Evolutionary conservation across 257 asterid genomes (phyloP).

Genomic region (Rehmannia glutinosa): DNA sequence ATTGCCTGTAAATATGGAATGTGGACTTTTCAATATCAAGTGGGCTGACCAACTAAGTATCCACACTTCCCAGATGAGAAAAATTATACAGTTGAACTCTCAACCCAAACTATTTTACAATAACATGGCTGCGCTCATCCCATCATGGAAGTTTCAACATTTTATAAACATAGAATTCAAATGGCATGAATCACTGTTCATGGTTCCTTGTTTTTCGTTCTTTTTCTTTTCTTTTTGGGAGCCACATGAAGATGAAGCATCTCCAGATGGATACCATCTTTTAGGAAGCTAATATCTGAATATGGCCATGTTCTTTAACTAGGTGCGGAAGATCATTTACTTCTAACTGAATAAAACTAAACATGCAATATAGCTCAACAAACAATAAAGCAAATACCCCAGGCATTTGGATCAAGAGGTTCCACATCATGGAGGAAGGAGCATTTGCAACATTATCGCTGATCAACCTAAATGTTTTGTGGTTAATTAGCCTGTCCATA

Average conservation of each 20-base stretch:
- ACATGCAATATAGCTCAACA: conserved; percentile 9
- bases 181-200: background rate
- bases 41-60: background rate
- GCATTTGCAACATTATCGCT: conserved; percentile 58
- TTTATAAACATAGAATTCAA: background rate
- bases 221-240: background rate
- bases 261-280: conserved; percentile 13
- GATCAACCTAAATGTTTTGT: conserved; percentile 83
- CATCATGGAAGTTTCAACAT: background rate
- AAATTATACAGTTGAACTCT: background rate
- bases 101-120: background rate
- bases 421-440: conserved; percentile 56
- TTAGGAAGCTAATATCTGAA: conserved; percentile 4
- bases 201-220: background rate
- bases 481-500: conserved; percentile 75
- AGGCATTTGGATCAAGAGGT: conserved; percentile 64
- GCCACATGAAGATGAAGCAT: background rate
- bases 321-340: conserved; percentile 12
- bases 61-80: background rate
- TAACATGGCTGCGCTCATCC: background rate
- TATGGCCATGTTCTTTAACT: conserved; percentile 1
- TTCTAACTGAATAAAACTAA: background rate
- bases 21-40: background rate
- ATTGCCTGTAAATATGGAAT: background rate
- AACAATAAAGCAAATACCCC: conserved; percentile 49